Evolutionary conservation across 2,329 filamentous ascomycete species (phyloP).

Genomic region (Fusarium pilosicola): DNA sequence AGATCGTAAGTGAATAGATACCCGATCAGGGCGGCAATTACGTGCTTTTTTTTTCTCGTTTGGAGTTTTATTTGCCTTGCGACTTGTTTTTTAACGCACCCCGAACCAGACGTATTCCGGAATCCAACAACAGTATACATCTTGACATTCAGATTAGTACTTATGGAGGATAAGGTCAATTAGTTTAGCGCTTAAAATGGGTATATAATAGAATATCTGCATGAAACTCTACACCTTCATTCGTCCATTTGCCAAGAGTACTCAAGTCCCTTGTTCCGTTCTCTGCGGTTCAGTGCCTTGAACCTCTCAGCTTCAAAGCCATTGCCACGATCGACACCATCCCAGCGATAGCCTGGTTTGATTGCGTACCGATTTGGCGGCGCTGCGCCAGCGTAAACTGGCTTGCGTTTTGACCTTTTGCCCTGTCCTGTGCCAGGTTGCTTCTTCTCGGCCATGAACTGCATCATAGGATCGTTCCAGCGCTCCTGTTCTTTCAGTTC

Average conservation of each 20-base stretch:
- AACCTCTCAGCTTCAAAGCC: conserved; percentile 96
- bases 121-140: neutral
- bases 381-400: conserved; percentile 80
- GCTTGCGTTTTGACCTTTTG: conserved; percentile 59
- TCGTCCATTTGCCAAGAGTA: conserved; percentile 98
- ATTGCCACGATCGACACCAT: conserved; percentile 93
- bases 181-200: conserved; percentile 28
- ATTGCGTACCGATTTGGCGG: conserved; percentile 95
- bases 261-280: conserved; percentile 80
- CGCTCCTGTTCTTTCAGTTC: conserved; percentile 79
- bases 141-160: neutral
- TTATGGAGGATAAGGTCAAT: neutral
- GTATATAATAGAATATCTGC: conserved; percentile 39
- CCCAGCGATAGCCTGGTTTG: conserved; percentile 91
- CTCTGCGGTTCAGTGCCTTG: conserved; percentile 81
- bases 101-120: neutral
- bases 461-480: conserved; percentile 95
- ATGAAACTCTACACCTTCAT: conserved; percentile 53
- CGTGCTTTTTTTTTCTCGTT: neutral
- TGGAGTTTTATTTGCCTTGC: conserved; percentile 9
- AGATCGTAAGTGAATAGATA: conserved; percentile 45
- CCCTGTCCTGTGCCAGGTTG: conserved; percentile 41
- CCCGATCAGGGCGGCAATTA: neutral
- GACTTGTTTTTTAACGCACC: neutral
- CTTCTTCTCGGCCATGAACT: conserved; percentile 71